These are phyloP conservation scores for Pseudogymnoascus sp. DNA, from an alignment of 2,329 filamentous ascomycete genomes.

Conservation along the genomic window DNA sequence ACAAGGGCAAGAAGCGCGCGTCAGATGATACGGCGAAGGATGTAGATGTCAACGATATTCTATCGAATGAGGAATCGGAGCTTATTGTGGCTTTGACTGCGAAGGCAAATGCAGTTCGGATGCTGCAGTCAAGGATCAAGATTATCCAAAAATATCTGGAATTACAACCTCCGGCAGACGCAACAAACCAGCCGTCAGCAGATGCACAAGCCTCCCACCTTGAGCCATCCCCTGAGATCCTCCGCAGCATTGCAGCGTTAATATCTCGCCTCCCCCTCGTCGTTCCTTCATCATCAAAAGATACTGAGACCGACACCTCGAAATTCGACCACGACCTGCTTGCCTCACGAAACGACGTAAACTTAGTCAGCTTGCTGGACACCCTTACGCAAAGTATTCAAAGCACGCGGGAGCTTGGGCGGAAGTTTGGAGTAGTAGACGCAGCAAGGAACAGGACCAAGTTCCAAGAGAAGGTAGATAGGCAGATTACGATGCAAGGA, in stretches of 20 bases:
- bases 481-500: not conserved
- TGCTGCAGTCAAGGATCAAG: constrained; percentile 71
- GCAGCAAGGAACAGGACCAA: constrained; percentile 14
- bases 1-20: constrained; percentile 30
- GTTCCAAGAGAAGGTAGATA: constrained; percentile 8
- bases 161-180: constrained; percentile 47
- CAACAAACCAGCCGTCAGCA: not conserved
- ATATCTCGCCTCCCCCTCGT: constrained; percentile 76
- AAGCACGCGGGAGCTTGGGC: constrained; percentile 64
- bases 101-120: constrained; percentile 88
- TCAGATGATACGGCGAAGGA: constrained; percentile 27
- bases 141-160: constrained; percentile 71
- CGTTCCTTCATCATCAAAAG: constrained; percentile 43
- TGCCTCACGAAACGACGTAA: constrained; percentile 76
- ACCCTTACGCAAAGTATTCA: constrained; percentile 65
- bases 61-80: constrained; percentile 54
- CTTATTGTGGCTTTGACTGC: constrained; percentile 63
- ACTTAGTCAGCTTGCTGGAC: constrained; percentile 67
- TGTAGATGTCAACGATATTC: constrained; percentile 43
- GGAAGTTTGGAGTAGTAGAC: constrained; percentile 61
- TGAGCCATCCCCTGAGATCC: constrained; percentile 44
- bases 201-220: constrained; percentile 40
- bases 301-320: constrained; percentile 40
- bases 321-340: constrained; percentile 63
- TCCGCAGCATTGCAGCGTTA: constrained; percentile 82